Evolutionary conservation across 1,284 basidiomycete species (phyloP).

Genomic region (Rhodofomes roseus): DNA sequence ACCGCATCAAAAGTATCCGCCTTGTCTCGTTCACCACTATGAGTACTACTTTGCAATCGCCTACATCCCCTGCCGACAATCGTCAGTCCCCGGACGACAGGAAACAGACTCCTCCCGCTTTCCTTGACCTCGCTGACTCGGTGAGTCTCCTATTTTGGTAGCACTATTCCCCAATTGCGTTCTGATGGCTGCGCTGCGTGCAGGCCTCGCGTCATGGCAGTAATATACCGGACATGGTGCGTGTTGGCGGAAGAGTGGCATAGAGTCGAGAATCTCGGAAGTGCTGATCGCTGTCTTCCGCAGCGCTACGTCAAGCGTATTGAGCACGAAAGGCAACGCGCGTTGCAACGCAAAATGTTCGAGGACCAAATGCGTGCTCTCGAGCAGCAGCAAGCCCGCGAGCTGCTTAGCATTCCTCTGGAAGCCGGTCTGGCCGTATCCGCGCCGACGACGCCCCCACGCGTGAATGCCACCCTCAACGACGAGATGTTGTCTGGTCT

Average conservation of each 20-base stretch:
- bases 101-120: slow-evolving; percentile 83
- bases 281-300: slow-evolving; percentile 11
- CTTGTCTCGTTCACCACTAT: slow-evolving; percentile 51
- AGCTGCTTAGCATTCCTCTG: slow-evolving; percentile 69
- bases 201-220: slow-evolving; percentile 78
- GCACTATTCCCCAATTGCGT: slow-evolving; percentile 18
- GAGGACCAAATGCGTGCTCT: slow-evolving; percentile 92
- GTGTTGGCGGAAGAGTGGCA: slow-evolving; percentile 50
- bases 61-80: slow-evolving; percentile 69
- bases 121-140: slow-evolving; percentile 86
- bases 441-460: slow-evolving; percentile 79
- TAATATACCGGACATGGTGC: slow-evolving; percentile 75
- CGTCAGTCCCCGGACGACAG: slow-evolving; percentile 59
- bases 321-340: slow-evolving; percentile 86
- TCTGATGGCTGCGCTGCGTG: slow-evolving; percentile 7
- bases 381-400: slow-evolving; percentile 88
- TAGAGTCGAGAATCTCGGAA: not conserved
- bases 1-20: slow-evolving; percentile 49
- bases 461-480: slow-evolving; percentile 59
- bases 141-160: slow-evolving; percentile 43
- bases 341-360: slow-evolving; percentile 82
- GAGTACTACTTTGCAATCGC: slow-evolving; percentile 64
- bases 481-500: slow-evolving; percentile 40
- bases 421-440: slow-evolving; percentile 71
- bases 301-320: slow-evolving; percentile 87